phyloP scores from a whole-genome alignment of 202 grass and related monocot species.

The Zizania palustris region DNA sequence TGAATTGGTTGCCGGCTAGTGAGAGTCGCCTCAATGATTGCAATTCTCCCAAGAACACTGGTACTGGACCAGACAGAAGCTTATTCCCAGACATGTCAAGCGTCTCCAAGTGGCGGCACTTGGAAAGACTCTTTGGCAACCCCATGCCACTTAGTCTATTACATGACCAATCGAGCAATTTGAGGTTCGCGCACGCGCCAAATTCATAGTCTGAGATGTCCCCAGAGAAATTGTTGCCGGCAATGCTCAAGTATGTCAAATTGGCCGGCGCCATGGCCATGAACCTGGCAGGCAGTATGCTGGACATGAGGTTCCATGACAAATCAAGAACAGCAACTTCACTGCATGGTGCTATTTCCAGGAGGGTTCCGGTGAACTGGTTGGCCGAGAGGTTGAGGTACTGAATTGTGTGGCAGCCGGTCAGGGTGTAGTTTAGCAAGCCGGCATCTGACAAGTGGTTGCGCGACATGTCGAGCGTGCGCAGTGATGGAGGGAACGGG shows the following conservation, averaged over 20 bases:
- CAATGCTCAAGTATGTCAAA: slow-evolving; percentile 47
- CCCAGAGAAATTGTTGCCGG: slow-evolving; percentile 62
- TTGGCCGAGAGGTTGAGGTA: slow-evolving; percentile 69
- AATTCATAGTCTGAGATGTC: slow-evolving; percentile 59
- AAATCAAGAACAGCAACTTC: slow-evolving; percentile 56
- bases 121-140: slow-evolving; percentile 43
- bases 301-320: slow-evolving; percentile 55
- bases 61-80: slow-evolving; percentile 37
- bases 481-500: slow-evolving; percentile 52
- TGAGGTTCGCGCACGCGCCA: slow-evolving; percentile 48
- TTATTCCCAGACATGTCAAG: slow-evolving; percentile 60
- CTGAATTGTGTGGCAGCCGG: slow-evolving; percentile 44
- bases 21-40: slow-evolving; percentile 44
- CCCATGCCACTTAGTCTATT: slow-evolving; percentile 39
- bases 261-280: slow-evolving; percentile 29
- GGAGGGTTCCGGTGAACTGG: slow-evolving; percentile 47
- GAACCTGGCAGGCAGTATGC: slow-evolving; percentile 40
- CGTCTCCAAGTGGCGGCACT: slow-evolving; percentile 43
- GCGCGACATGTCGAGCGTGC: slow-evolving; percentile 53
- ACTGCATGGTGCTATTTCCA: slow-evolving; percentile 37
- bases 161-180: slow-evolving; percentile 55
- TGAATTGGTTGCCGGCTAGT: slow-evolving; percentile 48
- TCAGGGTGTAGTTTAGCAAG: slow-evolving; percentile 58
- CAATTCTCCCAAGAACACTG: slow-evolving; percentile 43
- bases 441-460: slow-evolving; percentile 51